Conservation (phyloP, 768 basidiomycete species). For the Cubamyces sp. region DNA sequence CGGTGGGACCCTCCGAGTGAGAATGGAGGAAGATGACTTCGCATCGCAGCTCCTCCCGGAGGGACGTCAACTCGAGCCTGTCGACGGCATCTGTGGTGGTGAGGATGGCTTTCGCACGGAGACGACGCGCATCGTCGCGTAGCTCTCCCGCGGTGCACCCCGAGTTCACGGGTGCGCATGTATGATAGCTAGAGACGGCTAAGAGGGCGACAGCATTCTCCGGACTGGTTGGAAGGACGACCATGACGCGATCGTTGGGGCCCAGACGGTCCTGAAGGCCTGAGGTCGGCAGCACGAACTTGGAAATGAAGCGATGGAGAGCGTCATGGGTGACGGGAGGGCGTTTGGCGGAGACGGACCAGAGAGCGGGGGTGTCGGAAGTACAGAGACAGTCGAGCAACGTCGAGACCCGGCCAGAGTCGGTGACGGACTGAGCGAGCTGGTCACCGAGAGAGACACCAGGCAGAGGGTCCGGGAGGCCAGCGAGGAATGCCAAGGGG, state of each 20-base stretch:
- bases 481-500: slow-evolving; percentile 37
- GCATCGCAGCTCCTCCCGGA: slow-evolving; percentile 42
- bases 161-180: slow-evolving; percentile 52
- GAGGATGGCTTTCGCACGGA: slow-evolving; percentile 46
- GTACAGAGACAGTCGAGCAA: slow-evolving; percentile 47
- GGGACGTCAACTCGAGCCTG: slow-evolving; percentile 41
- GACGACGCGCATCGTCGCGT: slow-evolving; percentile 44
- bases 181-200: slow-evolving; percentile 46
- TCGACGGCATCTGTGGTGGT: slow-evolving; percentile 45
- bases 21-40: slow-evolving; percentile 44
- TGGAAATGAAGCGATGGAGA: slow-evolving; percentile 43
- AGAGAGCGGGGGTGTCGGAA: slow-evolving; percentile 42
- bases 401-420: slow-evolving; percentile 36
- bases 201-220: slow-evolving; percentile 52
- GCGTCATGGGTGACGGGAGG: slow-evolving; percentile 42
- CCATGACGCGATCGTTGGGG: slow-evolving; percentile 51
- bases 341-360: slow-evolving; percentile 43
- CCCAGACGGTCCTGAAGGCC: slow-evolving; percentile 35
- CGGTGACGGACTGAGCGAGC: slow-evolving; percentile 39
- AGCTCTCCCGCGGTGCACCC: slow-evolving; percentile 50
- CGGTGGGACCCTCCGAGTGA: slow-evolving; percentile 41
- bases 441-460: slow-evolving; percentile 43
- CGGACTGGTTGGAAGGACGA: slow-evolving; percentile 49
- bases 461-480: slow-evolving; percentile 30
- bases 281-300: slow-evolving; percentile 45